Evolutionary conservation across 1,284 basidiomycete species (phyloP), one percentile per base, ranked within the genome.

Genomic region (Ustilago nuda): DNA sequence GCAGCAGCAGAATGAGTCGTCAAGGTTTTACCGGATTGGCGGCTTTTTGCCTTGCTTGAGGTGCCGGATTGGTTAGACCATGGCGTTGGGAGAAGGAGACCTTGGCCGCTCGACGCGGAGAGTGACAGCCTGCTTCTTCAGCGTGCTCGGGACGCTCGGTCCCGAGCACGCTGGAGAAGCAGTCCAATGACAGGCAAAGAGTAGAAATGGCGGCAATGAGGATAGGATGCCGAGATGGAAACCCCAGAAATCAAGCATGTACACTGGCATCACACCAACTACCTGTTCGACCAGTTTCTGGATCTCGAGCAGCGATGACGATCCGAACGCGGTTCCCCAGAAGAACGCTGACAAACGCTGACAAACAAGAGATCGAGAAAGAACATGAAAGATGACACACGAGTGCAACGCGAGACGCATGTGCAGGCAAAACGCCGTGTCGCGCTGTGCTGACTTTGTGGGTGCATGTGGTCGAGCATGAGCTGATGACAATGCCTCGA

Each of bases 301-400:
- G 36, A 19, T 17, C 37, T 43, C 23, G 33, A 36, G 48, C 17
- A 19, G 27, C 8, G 23, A 51, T 66, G 63, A 59, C 63, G 63
- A 54, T 58, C 51, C 56, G 8, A 32, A 19, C 33, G n/a, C 27
- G 39, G 11, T 11, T n/a, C 19, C 13, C 4, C 11, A 4, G 13
- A 4, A 11, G 17, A 15, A 8, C 51, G 68, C 68, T 70, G 68
- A 70, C 68, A 70, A 65, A 70, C 19, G 68, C 68, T 70, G 68
- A 70, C 68, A 70, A 65, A 70, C 19, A 48, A 37, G 17, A 30
- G 27, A 15, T 23, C 46, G 48, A 15, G 30, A 48, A 37, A 46
- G 23, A 33, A 43, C 32, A 55, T 55, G 41, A n/a, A 23, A 32
- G 32, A 17, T 53, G 51, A 30, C 48, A 56, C 30, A 55, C 41